Conservation (phyloP, 2,329 filamentous ascomycete genomes). For the Aspergillus clavatus region DNA sequence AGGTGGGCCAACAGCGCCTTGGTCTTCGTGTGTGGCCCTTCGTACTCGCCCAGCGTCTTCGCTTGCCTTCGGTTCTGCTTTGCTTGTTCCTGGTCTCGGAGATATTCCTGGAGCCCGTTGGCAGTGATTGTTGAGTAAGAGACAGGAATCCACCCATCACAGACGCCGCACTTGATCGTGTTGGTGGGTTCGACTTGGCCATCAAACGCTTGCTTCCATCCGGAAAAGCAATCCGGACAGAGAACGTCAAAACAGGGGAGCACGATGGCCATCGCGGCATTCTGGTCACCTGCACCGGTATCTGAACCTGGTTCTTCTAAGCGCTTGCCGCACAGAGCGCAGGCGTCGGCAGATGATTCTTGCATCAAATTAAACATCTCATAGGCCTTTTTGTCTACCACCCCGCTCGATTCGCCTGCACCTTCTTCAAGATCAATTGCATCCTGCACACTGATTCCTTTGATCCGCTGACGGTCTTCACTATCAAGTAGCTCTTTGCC, state of each 20-base stretch:
- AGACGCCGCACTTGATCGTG: conserved; percentile 58
- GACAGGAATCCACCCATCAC: conserved; percentile 59
- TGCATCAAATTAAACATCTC: conserved; percentile 80
- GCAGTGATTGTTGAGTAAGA: conserved; percentile 65
- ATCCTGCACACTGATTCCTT: conserved; percentile 75
- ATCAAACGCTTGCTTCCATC: conserved; percentile 53
- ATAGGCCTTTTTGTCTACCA: conserved; percentile 70
- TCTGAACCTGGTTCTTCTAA: conserved; percentile 53
- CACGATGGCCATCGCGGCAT: conserved; percentile 62
- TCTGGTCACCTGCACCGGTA: conserved; percentile 49
- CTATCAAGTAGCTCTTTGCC: conserved; percentile 85
- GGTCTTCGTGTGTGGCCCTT: conserved; percentile 88
- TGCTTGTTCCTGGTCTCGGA: conserved; percentile 54
- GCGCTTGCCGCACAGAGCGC: conserved; percentile 63
- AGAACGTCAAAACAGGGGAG: conserved; percentile 83
- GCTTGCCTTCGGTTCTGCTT: conserved; percentile 51
- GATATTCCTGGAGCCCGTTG: conserved; percentile 47
- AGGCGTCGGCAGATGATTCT: conserved; percentile 72
- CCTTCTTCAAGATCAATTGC: conserved; percentile 87
- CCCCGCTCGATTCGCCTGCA: conserved; percentile 52
- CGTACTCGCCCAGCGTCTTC: conserved; percentile 64
- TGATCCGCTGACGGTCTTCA: conserved; percentile 72
- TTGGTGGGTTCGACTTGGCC: conserved; percentile 43
- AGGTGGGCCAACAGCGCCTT: conserved; percentile 74
- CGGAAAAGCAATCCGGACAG: conserved; percentile 67